phyloP scores from a whole-genome alignment of 2,329 filamentous ascomycete species.

The Claviceps sp. region DNA sequence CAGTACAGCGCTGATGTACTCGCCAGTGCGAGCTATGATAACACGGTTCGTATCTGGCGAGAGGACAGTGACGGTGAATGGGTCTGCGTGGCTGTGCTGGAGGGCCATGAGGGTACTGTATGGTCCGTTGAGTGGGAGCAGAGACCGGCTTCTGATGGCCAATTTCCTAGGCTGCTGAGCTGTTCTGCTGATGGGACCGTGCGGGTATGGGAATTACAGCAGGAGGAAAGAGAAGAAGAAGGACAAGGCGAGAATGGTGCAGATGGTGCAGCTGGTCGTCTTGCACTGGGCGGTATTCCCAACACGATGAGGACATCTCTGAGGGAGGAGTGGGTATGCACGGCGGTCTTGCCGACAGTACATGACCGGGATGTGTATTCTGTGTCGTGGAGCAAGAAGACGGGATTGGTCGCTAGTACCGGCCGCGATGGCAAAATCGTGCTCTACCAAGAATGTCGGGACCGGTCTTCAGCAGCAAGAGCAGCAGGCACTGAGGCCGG shows the following conservation, averaged over 20 bases:
- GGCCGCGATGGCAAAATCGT: conserved; percentile 77
- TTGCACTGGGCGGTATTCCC: conserved; percentile 52
- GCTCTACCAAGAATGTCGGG: conserved; percentile 53
- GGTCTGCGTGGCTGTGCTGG: conserved; percentile 73
- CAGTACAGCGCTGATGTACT: conserved; percentile 56
- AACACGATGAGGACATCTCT: conserved; percentile 73
- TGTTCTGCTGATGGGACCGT: conserved; percentile 75
- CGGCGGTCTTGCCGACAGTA: conserved; percentile 56
- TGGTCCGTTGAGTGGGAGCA: conserved; percentile 73
- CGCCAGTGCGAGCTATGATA: conserved; percentile 86
- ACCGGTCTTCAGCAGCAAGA: conserved; percentile 1
- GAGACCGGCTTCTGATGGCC: conserved; percentile 20
- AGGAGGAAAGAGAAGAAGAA: conserved; percentile 34
- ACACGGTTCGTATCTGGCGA: conserved; percentile 77
- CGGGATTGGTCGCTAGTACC: conserved; percentile 71
- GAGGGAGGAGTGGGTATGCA: conserved; percentile 75
- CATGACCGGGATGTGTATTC: conserved; percentile 79
- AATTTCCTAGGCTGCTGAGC: conserved; percentile 56
- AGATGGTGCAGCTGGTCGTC: conserved; percentile 20
- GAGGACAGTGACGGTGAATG: conserved; percentile 85
- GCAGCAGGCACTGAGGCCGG: too few species aligned
- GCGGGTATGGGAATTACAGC: conserved; percentile 61
- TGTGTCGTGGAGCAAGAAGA: conserved; percentile 65
- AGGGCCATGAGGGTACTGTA: conserved; percentile 73
- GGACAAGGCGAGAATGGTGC: conserved; percentile 14